These are phyloP conservation scores for Poa pratensis DNA, from an alignment of 176 grass and related monocot genomes.

Conservation along the genomic window DNA sequence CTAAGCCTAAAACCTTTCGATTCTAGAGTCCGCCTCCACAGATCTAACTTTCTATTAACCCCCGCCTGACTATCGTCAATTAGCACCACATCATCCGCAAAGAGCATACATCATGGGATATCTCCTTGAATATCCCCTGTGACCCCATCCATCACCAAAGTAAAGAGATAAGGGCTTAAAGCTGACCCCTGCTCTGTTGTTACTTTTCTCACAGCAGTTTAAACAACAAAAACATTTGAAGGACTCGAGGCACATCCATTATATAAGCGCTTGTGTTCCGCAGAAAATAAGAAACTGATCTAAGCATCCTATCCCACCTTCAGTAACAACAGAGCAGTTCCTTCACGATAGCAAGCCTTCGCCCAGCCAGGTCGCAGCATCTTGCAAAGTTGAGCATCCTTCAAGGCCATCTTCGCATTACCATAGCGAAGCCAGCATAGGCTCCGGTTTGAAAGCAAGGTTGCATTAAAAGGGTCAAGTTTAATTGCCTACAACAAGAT, in stretches of 20 bases:
- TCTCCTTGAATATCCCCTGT: no score
- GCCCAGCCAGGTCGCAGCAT: conserved; percentile 36
- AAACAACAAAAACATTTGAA: not conserved
- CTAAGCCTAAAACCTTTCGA: no score
- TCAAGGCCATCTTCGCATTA: conserved; percentile 14
- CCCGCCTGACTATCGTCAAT: no score
- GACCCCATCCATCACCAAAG: no score
- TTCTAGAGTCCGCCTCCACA: no score
- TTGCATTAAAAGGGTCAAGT: conserved; percentile 34
- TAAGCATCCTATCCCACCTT: not conserved
- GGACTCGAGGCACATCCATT: not conserved
- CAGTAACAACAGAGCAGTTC: conserved; percentile 42
- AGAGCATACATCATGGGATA: no score
- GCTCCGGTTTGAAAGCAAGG: conserved; percentile 44
- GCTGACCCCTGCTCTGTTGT: no score
- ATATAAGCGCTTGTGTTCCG: not conserved
- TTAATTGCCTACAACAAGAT: conserved; percentile 29
- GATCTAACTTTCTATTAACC: no score
- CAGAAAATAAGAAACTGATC: not conserved
- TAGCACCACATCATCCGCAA: no score
- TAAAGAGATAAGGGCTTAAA: no score
- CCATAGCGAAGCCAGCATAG: conserved; percentile 38
- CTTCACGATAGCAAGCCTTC: conserved; percentile 46
- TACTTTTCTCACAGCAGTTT: not conserved
- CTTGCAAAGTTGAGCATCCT: conserved; percentile 38